phyloP scores from a whole-genome alignment of 257 asterid species.

The Nicotiana sylvestris region DNA sequence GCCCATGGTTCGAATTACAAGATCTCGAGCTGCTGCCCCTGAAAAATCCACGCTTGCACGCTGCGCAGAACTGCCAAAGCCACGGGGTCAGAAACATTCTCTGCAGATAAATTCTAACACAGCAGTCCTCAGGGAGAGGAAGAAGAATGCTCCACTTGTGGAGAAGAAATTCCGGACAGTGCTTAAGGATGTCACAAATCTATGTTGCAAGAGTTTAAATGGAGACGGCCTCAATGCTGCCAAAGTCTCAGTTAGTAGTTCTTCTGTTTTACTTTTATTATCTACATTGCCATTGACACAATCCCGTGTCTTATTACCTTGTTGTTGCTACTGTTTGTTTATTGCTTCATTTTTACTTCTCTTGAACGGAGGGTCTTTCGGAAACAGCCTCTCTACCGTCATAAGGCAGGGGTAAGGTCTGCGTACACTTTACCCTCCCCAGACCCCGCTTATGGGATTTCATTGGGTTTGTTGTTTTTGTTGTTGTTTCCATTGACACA shows the following conservation, averaged over 20 bases:
- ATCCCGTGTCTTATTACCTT: background rate
- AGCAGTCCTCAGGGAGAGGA: conserved; percentile 46
- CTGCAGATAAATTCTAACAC: conserved; percentile 49
- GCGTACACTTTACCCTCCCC: no score
- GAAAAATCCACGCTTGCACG: conserved; percentile 11
- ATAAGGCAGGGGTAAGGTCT: no score
- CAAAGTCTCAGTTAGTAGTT: conserved; percentile 44
- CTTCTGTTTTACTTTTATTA: background rate
- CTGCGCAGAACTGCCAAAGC: conserved; percentile 38
- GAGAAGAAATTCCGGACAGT: conserved; percentile 65
- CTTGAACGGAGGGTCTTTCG: no score
- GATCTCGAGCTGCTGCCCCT: conserved; percentile 78
- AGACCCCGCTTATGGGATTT: no score
- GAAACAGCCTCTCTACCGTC: no score
- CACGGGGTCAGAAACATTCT: conserved; percentile 38
- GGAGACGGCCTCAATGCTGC: conserved; percentile 41
- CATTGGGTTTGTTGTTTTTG: no score
- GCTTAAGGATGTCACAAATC: conserved; percentile 80
- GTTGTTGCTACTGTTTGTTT: no score
- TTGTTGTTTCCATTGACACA: background rate
- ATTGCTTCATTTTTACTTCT: no score
- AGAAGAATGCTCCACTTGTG: conserved; percentile 23
- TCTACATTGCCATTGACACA: background rate
- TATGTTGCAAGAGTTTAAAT: conserved; percentile 41
- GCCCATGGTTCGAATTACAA: conserved; percentile 56